Conservation (phyloP, 495 filamentous ascomycete species). For the Xylaria castorea region DNA sequence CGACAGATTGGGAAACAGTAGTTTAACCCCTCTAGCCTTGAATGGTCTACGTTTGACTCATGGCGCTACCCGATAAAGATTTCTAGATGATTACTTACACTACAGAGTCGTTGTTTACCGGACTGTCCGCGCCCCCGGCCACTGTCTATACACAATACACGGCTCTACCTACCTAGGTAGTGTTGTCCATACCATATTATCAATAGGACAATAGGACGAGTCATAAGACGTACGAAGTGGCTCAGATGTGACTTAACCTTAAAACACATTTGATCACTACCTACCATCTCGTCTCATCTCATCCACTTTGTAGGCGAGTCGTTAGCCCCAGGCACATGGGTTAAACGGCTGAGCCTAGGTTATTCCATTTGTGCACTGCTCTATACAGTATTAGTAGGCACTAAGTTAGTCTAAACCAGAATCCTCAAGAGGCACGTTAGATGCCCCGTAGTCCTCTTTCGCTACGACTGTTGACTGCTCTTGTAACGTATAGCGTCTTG, state of each 20-base stretch:
- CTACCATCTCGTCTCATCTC: background rate
- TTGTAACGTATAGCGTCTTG: background rate
- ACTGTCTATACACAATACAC: background rate
- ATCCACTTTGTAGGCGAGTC: background rate
- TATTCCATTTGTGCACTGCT: conserved; percentile 5
- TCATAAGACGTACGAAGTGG: background rate
- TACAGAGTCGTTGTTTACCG: background rate
- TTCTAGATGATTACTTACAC: background rate
- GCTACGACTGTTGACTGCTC: background rate
- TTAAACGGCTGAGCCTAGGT: background rate
- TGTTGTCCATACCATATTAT: background rate
- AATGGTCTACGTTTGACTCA: background rate
- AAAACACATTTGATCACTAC: background rate
- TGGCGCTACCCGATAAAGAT: background rate
- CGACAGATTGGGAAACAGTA: background rate
- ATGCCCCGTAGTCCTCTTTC: background rate
- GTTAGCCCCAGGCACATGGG: conserved; percentile 8
- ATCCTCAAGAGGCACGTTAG: background rate
- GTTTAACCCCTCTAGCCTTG: background rate
- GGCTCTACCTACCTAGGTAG: background rate
- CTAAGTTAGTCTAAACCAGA: background rate
- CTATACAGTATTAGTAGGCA: background rate
- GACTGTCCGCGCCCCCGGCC: background rate
- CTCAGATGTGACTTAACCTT: background rate
- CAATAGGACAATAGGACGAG: background rate